Conservation (phyloP, 2,329 filamentous ascomycete species). For the Ampelomyces quisqualis region DNA sequence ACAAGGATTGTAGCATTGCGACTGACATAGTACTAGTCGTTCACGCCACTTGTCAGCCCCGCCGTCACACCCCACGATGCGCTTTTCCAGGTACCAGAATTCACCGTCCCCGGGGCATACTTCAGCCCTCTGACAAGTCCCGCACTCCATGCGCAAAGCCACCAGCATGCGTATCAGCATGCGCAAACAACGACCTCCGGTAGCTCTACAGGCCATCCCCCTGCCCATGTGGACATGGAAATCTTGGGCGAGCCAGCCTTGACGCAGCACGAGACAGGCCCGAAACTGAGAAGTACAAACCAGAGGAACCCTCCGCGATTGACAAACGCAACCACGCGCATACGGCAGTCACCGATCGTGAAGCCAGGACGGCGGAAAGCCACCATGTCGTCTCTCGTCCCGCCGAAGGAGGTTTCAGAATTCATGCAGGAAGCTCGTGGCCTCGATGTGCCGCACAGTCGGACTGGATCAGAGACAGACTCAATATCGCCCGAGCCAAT, state of each 20-base stretch:
- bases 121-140: slow-evolving; percentile 84
- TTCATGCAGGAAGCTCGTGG: slow-evolving; percentile 42
- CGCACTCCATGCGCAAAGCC: slow-evolving; percentile 70
- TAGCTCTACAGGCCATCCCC: slow-evolving; percentile 53
- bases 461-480: slow-evolving; percentile 48
- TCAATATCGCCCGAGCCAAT: slow-evolving; percentile 53
- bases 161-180: slow-evolving; percentile 32
- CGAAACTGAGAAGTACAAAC: slow-evolving; percentile 40
- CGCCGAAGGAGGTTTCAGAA: slow-evolving; percentile 49
- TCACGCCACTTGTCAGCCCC: slow-evolving; percentile 80
- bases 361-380: slow-evolving; percentile 60
- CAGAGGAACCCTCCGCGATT: slow-evolving; percentile 55
- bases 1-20: slow-evolving; percentile 2
- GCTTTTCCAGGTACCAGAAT: slow-evolving; percentile 62
- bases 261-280: slow-evolving; percentile 47
- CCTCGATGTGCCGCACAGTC: slow-evolving; percentile 28
- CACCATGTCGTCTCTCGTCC: slow-evolving; percentile 47
- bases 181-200: slow-evolving; percentile 51
- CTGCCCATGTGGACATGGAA: slow-evolving; percentile 50
- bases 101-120: slow-evolving; percentile 67
- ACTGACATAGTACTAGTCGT: slow-evolving; percentile 60
- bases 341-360: slow-evolving; percentile 71
- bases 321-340: slow-evolving; percentile 47
- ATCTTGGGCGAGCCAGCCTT: slow-evolving; percentile 44
- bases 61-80: slow-evolving; percentile 77